Conservation (phyloP, 768 basidiomycete genomes). For the Rhodocollybia butyracea region DNA sequence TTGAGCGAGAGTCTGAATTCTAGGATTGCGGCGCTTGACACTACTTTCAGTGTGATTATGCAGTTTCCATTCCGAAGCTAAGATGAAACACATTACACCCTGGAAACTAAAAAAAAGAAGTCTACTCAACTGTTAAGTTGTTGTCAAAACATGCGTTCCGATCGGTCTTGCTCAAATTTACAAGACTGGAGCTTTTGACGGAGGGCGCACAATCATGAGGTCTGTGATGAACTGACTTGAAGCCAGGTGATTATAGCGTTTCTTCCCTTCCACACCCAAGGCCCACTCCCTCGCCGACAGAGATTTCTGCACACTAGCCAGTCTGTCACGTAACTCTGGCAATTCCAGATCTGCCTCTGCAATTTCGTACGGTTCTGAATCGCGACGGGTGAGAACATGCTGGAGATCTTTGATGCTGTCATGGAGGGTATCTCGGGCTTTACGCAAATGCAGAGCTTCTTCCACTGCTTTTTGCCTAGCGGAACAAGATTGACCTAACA, state of each 20-base stretch:
- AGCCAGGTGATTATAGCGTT: background rate
- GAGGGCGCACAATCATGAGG: background rate
- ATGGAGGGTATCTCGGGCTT: background rate
- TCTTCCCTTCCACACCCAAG: background rate
- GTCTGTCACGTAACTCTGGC: background rate
- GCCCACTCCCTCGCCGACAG: background rate
- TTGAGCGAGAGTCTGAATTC: conserved; percentile 18
- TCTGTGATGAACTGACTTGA: background rate
- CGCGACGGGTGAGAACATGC: background rate
- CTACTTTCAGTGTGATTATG: conserved; percentile 21
- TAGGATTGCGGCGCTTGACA: conserved; percentile 23
- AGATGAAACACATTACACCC: background rate
- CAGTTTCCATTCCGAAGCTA: conserved; percentile 21
- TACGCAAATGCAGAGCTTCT: background rate
- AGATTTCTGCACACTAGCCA: background rate
- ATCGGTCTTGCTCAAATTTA: background rate
- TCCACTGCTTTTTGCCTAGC: background rate
- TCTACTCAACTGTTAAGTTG: background rate
- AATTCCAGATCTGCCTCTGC: background rate
- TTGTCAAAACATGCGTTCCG: background rate
- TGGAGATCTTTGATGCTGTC: background rate
- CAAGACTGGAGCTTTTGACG: background rate
- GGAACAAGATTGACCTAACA: background rate
- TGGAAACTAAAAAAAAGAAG: background rate
- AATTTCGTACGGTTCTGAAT: background rate